Evolutionary conservation across 805 yeast genomes (phyloP), one percentile per base, ranked within the genome.

Genomic region (Sugiyamaella boreocaroliniensis): DNA sequence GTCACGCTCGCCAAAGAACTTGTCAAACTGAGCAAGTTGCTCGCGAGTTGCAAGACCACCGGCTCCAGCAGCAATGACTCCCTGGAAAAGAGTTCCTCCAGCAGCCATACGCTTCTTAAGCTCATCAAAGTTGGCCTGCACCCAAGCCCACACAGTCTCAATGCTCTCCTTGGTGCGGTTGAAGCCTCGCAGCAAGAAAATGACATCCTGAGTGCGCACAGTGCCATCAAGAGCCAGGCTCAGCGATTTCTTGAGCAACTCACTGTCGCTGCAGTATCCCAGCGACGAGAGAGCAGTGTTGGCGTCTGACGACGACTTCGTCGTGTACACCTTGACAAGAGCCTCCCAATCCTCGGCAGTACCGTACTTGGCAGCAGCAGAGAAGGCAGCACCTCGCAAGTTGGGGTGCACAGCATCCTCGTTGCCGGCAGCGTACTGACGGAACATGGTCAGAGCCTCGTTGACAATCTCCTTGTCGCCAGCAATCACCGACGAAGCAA

Each of bases 131-230:
- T 90, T 83, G 12, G 55, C 62, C 61, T 77, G 76, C 16, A 68
- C 63, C 96, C 96, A 92, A 15, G 63, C 51, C 88, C 90, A 90
- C 58, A 84, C 70, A 11, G 80, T 77, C 59, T 80, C 79, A 54
- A 85, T 73, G 72, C 96, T 95, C 43, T 72, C 74, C 50, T 71
- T 75, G 62, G 81, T 82, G 14, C 78, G 64, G 61, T 85, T 74
- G 73, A 88, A 72, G 43, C 93, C 90, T 55, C 73, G 79, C 80
- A 92, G 75, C 58, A 96, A 95, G 59, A 81, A 76, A 70, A 81
- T 81, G 51, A 85, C 77, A 67, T 87, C 95, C 73, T 87, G 95
- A 10, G 68, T 52, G 60, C 81, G 79, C 55, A 85, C 73, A 43
- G 75, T 72, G 32, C 84, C 83, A 56, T 82, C 80, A 57, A 83